Evolutionary conservation across 176 grass and related monocot genomes (phyloP).

Genomic region (Dactylis glomerata): DNA sequence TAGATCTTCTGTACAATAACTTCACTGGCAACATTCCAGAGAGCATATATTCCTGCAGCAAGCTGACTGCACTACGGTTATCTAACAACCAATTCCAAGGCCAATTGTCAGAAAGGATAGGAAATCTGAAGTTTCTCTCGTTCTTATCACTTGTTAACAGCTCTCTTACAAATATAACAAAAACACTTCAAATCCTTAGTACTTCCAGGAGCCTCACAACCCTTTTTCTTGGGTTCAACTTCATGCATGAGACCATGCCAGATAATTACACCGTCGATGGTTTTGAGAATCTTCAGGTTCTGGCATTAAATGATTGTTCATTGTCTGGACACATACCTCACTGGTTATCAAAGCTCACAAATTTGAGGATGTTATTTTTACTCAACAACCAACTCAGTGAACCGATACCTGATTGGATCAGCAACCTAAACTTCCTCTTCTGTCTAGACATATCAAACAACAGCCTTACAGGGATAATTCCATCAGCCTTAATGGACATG

Average conservation of each 20-base stretch:
- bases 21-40: slow-evolving; percentile 33
- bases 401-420: slow-evolving; percentile 35
- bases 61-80: slow-evolving; percentile 26
- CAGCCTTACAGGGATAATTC: slow-evolving; percentile 38
- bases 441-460: slow-evolving; percentile 42
- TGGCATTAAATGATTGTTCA: slow-evolving; percentile 13
- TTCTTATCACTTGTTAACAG: slow-evolving; percentile 31
- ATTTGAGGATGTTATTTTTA: slow-evolving; percentile 18
- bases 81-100: slow-evolving; percentile 25
- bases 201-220: slow-evolving; percentile 8
- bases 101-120: slow-evolving; percentile 6
- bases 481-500: slow-evolving; percentile 30
- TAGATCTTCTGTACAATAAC: slow-evolving; percentile 13
- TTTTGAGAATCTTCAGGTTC: slow-evolving; percentile 39
- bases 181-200: slow-evolving; percentile 32
- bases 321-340: slow-evolving; percentile 36
- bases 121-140: slow-evolving; percentile 20
- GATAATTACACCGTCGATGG: slow-evolving; percentile 1
- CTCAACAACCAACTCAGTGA: slow-evolving; percentile 30
- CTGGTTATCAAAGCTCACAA: slow-evolving; percentile 39
- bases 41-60: slow-evolving; percentile 43
- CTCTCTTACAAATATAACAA: slow-evolving; percentile 32
- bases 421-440: slow-evolving; percentile 19
- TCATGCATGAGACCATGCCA: slow-evolving; percentile 25
- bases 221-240: slow-evolving; percentile 18